Conservation (phyloP, 108 stramenopile species). For the Skeletonema potamos region DNA sequence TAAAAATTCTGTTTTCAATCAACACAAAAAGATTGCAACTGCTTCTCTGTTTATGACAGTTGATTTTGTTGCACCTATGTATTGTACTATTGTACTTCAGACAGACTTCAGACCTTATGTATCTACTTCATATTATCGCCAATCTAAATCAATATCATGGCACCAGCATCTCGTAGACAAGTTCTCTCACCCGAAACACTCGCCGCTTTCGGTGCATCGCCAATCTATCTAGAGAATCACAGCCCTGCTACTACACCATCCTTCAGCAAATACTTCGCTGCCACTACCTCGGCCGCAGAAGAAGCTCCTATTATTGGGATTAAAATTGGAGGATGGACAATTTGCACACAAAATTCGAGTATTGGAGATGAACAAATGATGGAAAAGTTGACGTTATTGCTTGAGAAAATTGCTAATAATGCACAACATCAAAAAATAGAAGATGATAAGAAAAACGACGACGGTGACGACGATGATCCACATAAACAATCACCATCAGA, state of each 20-base stretch:
- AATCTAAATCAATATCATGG: background rate
- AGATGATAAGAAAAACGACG: background rate
- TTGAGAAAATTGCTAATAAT: conserved; percentile 28
- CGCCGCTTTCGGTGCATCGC: background rate
- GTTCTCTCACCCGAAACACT: background rate
- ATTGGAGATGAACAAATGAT: conserved; percentile 38
- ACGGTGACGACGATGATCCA: conserved; percentile 4
- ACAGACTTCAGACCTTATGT: too few relatives aligned
- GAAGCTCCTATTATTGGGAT: conserved; percentile 9
- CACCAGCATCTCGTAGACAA: background rate
- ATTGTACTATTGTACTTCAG: too few relatives aligned
- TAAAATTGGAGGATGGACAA: conserved; percentile 25
- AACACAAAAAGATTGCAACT: too few relatives aligned
- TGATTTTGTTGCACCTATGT: too few relatives aligned
- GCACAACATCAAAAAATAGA: background rate
- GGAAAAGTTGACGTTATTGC: conserved; percentile 19
- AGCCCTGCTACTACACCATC: background rate
- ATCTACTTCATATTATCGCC: background rate
- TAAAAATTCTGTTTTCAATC: too few relatives aligned
- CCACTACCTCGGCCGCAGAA: background rate
- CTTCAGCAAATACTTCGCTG: background rate
- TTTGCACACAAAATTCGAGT: conserved; percentile 34
- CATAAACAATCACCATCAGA: background rate
- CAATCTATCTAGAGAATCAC: background rate
- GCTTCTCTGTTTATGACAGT: too few relatives aligned